A percentile compares a stretch with the other conserved stretches of the same genome.
phyloP scores from a whole-genome alignment of 1,284 basidiomycete genomes.

The Cryptococcus jaspeensis region DNA sequence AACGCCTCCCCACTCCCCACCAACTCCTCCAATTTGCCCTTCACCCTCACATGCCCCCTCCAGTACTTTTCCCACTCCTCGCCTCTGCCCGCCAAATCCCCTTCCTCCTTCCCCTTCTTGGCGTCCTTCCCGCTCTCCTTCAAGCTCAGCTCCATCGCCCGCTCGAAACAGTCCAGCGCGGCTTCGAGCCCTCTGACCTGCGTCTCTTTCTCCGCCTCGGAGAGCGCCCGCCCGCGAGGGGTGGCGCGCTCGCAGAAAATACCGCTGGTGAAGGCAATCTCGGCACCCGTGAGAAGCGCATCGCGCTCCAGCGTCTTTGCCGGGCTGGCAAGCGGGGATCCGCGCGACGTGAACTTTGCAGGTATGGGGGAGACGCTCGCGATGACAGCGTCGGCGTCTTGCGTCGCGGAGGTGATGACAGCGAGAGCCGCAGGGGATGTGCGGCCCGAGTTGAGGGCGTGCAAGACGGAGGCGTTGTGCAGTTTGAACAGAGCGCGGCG shows the following conservation, averaged over 20 bases:
- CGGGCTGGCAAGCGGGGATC: constrained; percentile 20
- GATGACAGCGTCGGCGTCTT: constrained; percentile 66
- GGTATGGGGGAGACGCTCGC: constrained; percentile 56
- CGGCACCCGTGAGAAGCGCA: constrained; percentile 54
- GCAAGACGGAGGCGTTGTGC: constrained; percentile 71
- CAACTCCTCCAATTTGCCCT: constrained; percentile 30
- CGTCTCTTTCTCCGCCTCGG: constrained; percentile 50
- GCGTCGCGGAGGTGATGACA: constrained; percentile 61
- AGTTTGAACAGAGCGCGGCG: constrained; percentile 69
- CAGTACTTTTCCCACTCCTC: constrained; percentile 46
- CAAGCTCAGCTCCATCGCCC: constrained; percentile 54
- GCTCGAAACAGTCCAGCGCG: constrained; percentile 61
- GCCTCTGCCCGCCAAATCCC: constrained; percentile 32
- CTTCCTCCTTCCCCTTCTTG: constrained; percentile 23
- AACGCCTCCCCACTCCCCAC: constrained; percentile 4
- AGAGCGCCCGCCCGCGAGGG: constrained; percentile 49
- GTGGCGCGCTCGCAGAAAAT: constrained; percentile 54
- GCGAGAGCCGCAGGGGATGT: constrained; percentile 52
- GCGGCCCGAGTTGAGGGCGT: constrained; percentile 51
- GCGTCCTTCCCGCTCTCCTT: constrained; percentile 50
- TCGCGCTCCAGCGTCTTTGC: constrained; percentile 37
- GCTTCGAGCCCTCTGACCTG: constrained; percentile 33
- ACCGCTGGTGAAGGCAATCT: constrained; percentile 49
- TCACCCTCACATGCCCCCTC: constrained; percentile 42
- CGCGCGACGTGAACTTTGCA: constrained; percentile 32